These are phyloP conservation scores for Clitopilus passeckerianus DNA, from an alignment of 768 basidiomycete genomes.

Conservation along the genomic window DNA sequence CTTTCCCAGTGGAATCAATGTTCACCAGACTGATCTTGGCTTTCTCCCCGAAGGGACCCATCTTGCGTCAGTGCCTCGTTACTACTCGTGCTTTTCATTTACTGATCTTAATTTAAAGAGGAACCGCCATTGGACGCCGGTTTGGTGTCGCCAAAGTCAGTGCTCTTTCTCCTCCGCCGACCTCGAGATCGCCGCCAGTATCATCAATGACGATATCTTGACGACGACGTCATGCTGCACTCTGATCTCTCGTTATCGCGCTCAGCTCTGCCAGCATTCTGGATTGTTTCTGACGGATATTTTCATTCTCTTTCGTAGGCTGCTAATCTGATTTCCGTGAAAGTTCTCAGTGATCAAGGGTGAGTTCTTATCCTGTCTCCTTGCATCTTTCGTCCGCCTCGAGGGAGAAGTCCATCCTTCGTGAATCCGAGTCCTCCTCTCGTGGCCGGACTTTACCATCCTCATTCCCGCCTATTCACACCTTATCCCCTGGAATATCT, in stretches of 20 bases:
- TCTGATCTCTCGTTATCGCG: neutral
- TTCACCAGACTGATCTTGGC: neutral
- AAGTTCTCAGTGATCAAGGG: conserved; percentile 17
- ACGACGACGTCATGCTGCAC: neutral
- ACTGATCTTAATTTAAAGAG: neutral
- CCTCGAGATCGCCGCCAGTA: neutral
- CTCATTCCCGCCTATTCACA: neutral
- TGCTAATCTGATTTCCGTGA: conserved; percentile 17
- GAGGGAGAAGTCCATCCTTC: no score
- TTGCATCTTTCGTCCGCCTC: neutral
- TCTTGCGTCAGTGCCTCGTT: neutral
- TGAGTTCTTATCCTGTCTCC: neutral
- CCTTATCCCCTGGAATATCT: neutral
- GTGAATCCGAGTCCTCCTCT: no score
- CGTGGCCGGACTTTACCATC: neutral
- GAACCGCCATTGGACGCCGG: conserved; percentile 9
- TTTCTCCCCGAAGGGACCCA: neutral
- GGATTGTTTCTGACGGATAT: neutral
- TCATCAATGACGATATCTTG: neutral
- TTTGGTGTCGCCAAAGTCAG: conserved; percentile 12
- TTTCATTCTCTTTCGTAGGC: conserved; percentile 1
- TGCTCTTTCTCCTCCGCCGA: neutral
- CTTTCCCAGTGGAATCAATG: neutral
- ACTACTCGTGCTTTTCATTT: neutral
- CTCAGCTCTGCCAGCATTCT: neutral